Evolutionary conservation across 2,329 filamentous ascomycete genomes (phyloP).

Genomic region (Rhynchosporium secalis): DNA sequence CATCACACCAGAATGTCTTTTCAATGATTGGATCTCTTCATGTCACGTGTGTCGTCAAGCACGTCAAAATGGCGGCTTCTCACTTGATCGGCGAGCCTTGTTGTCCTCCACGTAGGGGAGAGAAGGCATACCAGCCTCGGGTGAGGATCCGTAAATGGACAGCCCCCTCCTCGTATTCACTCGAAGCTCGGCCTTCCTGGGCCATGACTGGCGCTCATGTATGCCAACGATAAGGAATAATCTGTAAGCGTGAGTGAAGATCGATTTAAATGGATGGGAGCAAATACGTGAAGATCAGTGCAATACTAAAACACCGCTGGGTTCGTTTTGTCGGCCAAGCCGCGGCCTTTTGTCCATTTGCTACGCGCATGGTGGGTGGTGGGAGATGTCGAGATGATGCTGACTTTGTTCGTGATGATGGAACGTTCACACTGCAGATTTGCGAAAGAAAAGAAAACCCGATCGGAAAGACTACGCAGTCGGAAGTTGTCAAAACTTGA

Average conservation of each 20-base stretch:
- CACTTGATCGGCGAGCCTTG: constrained; percentile 19
- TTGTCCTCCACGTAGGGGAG: constrained; percentile 28
- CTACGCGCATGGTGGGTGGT: constrained; percentile 18
- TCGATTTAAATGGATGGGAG: background rate
- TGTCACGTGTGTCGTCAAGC: constrained; percentile 9
- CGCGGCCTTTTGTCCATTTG: constrained; percentile 21
- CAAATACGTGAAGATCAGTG: constrained; percentile 29
- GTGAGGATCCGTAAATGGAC: constrained; percentile 25
- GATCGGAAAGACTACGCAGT: background rate
- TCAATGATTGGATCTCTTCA: background rate
- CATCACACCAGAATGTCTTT: background rate
- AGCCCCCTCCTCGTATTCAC: constrained; percentile 15
- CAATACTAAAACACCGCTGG: constrained; percentile 27
- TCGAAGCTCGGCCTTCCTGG: constrained; percentile 12
- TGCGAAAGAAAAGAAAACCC: background rate
- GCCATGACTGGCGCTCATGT: constrained; percentile 14
- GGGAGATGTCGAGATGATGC: background rate
- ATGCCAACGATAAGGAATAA: constrained; percentile 24
- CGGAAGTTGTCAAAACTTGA: background rate
- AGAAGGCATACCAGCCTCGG: constrained; percentile 25
- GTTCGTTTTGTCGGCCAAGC: constrained; percentile 23
- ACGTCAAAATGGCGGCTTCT: constrained; percentile 22
- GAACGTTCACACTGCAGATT: background rate
- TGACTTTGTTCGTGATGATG: background rate
- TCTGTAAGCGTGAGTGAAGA: constrained; percentile 19